phyloP scores from a whole-genome alignment of 768 basidiomycete species.

The Pisolithus microcarpus region DNA sequence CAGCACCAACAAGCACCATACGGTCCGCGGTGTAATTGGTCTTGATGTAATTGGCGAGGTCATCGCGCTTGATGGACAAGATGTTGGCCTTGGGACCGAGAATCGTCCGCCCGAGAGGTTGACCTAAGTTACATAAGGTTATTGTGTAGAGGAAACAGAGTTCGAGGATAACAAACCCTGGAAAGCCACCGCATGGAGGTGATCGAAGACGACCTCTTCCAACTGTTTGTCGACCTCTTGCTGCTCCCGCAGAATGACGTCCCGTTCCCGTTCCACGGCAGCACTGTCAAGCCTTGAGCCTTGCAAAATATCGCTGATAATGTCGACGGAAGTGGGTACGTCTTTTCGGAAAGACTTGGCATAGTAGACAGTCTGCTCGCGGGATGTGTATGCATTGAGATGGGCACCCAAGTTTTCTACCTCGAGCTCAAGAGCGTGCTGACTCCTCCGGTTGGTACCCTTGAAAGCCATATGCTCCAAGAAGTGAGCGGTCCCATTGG shows the following conservation, averaged over 20 bases:
- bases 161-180: slow-evolving; percentile 54
- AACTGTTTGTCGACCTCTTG: slow-evolving; percentile 98
- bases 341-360: slow-evolving; percentile 98
- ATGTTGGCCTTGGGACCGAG: slow-evolving; percentile 96
- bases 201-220: slow-evolving; percentile 98
- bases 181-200: slow-evolving; percentile 94
- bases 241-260: slow-evolving; percentile 94
- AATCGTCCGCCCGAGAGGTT: slow-evolving; percentile 94
- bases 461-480: slow-evolving; percentile 99
- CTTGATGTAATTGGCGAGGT: slow-evolving; percentile 86
- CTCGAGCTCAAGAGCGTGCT: slow-evolving; percentile 89
- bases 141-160: slow-evolving; percentile 2
- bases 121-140: slow-evolving; percentile 43
- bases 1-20: slow-evolving; percentile 97
- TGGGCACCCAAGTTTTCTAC: slow-evolving; percentile 98
- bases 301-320: slow-evolving; percentile 96
- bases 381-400: slow-evolving; percentile 95
- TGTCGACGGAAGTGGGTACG: slow-evolving; percentile 83
- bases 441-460: slow-evolving; percentile 82
- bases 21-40: slow-evolving; percentile 98
- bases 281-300: slow-evolving; percentile 85
- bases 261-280: slow-evolving; percentile 92
- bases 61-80: slow-evolving; percentile 86
- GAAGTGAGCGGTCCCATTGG: slow-evolving; percentile 96
- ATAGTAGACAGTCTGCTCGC: slow-evolving; percentile 99